A percentile compares a stretch with the other conserved stretches of the same genome.
Evolutionary conservation across 345 rosid genomes (phyloP).

Genomic region (Clarkia xantiana): DNA sequence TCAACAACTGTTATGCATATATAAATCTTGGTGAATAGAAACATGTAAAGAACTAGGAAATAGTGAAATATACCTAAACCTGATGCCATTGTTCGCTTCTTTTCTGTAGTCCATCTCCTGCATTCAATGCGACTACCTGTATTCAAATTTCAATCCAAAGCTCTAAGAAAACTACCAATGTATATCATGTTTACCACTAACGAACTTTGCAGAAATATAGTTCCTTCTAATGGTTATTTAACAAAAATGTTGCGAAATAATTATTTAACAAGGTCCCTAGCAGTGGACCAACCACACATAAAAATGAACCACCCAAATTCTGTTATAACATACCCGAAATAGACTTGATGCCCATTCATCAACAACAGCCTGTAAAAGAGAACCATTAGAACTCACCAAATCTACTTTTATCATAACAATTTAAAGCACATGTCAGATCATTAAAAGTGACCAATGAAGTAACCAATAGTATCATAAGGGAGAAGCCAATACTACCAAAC

Average conservation of each 20-base stretch:
- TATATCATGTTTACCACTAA: too few relatives aligned
- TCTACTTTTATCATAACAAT: too few relatives aligned
- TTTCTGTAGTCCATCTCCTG: slow-evolving; percentile 97
- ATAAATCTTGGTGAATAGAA: too few relatives aligned
- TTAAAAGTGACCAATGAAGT: too few relatives aligned
- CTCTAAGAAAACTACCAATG: slow-evolving; percentile 55
- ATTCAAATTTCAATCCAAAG: slow-evolving; percentile 94
- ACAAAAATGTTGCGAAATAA: background rate
- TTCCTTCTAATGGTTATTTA: background rate
- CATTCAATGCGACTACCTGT: slow-evolving; percentile 99
- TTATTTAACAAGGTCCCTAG: too few relatives aligned
- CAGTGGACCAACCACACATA: too few relatives aligned
- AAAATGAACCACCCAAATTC: background rate
- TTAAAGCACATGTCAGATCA: too few relatives aligned
- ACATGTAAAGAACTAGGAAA: too few relatives aligned
- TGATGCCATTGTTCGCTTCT: slow-evolving; percentile 80
- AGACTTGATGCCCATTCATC: slow-evolving; percentile 98
- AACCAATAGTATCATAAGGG: too few relatives aligned
- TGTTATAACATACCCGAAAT: slow-evolving; percentile 43
- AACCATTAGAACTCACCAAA: slow-evolving; percentile 4
- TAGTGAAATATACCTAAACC: slow-evolving; percentile 86
- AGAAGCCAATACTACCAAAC: too few relatives aligned
- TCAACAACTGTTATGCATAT: too few relatives aligned
- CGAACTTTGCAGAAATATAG: too few relatives aligned
- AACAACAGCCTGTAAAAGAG: slow-evolving; percentile 61